Conservation (phyloP, 306 rosid species). For the Trifolium repens region DNA sequence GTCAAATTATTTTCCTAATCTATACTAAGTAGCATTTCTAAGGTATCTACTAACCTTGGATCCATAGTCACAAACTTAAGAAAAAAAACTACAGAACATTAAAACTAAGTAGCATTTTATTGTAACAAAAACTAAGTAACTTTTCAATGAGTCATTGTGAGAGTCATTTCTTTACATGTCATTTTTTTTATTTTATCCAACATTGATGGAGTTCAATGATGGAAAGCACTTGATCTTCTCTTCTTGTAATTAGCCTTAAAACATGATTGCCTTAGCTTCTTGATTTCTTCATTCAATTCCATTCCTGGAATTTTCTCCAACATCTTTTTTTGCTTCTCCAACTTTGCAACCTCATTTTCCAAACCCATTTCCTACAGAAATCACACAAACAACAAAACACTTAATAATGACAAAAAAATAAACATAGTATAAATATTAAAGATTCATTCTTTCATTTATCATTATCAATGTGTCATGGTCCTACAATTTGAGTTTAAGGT, state of each 20-base stretch:
- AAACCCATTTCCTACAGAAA: conserved; percentile 67
- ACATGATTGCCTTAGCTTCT: conserved; percentile 77
- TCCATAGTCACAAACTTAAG: no score
- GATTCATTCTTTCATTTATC: no score
- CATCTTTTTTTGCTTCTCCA: conserved; percentile 64
- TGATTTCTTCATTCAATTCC: conserved; percentile 58
- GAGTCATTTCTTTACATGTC: background rate
- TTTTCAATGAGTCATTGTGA: background rate
- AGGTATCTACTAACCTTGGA: no score
- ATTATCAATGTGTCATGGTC: no score
- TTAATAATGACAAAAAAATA: no score
- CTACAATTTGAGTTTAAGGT: no score
- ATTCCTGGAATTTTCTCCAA: conserved; percentile 59
- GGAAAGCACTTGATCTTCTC: conserved; percentile 39
- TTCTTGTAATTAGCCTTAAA: conserved; percentile 76
- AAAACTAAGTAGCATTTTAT: background rate
- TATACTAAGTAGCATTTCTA: background rate
- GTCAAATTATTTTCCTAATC: conserved; percentile 33
- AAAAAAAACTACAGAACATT: background rate
- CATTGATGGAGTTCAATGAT: conserved; percentile 3
- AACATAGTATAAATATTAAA: no score
- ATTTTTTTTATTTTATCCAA: background rate
- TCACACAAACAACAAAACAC: background rate
- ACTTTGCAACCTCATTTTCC: conserved; percentile 51
- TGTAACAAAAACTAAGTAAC: background rate